phyloP scores from a whole-genome alignment of 1,284 basidiomycete species.

The Inonotus hispidus region DNA sequence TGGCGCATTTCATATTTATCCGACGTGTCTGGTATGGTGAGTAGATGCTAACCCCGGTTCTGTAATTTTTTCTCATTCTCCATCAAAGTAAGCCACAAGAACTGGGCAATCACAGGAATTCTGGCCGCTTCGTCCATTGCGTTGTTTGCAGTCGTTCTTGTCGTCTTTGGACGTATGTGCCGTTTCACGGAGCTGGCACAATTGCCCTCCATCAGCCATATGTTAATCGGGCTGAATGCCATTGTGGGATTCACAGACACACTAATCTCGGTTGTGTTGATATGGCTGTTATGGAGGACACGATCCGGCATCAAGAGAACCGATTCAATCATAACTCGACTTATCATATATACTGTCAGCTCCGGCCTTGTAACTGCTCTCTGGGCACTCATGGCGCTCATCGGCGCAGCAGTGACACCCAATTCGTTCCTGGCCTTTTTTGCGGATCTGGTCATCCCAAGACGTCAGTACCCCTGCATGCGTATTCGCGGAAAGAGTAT shows the following conservation, averaged over 20 bases:
- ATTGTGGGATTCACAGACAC: background rate
- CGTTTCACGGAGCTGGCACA: background rate
- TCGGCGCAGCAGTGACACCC: background rate
- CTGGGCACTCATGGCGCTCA: background rate
- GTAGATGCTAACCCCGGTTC: background rate
- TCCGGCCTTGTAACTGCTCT: background rate
- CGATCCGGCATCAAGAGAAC: constrained; percentile 8
- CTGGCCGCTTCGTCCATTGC: background rate
- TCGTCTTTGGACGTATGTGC: background rate
- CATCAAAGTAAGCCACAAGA: constrained; percentile 5
- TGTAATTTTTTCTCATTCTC: background rate
- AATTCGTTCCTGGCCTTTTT: background rate
- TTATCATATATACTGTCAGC: constrained; percentile 4
- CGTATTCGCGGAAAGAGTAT: too few relatives aligned
- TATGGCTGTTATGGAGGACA: background rate
- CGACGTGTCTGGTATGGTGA: background rate
- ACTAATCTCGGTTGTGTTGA: background rate
- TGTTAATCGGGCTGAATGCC: background rate
- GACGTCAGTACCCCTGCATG: too few relatives aligned
- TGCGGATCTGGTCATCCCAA: background rate
- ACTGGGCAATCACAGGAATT: background rate
- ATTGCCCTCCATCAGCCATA: background rate
- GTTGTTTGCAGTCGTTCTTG: background rate
- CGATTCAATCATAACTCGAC: constrained; percentile 4
- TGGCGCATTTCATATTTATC: background rate